Evolutionary conservation across 345 rosid genomes (phyloP), one percentile per base, ranked within the genome.

Genomic region (Mangifera indica): DNA sequence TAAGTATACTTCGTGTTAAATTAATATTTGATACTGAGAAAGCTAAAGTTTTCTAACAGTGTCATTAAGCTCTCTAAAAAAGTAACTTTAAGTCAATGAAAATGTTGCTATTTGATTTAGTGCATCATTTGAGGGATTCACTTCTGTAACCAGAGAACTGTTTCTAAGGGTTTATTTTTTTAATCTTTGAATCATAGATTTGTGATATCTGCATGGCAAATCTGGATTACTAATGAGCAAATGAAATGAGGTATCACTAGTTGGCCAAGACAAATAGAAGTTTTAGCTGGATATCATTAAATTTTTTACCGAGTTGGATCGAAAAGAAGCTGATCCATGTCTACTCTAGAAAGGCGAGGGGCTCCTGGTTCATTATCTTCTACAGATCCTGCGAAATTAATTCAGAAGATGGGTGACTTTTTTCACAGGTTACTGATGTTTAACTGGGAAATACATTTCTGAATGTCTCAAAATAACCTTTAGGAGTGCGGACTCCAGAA

Each of bases 231-330:
- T 51, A 29, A 68, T 37, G n/a, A 10, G 10, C 3, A 32, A 29
- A 57, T 42, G 49, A 49, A 56, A 14, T 22, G 52, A 0, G 10
- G 12, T 5, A 60, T 60, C 49, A 4, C 59, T 20, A 60, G 45
- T 12, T 32, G 21, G 3, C 32, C 34, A 32, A 60, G 49, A 32
- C 48, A 60, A 52, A 49, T 4, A n/a, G 48, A 45, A 60, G 49
- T 60, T 48, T 60, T 2, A 60, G 59, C 15, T 70, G 58, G 13
- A 25, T 69, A 55, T 69, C 40, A 57, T 44, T 63, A 18, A 40
- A 32, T 66, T 18, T 55, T 60, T 59, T 88, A 94, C 98, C 89
- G 81, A 62, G 86, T 76, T 10, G 93, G 87, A 65, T 88, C 92
- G 1, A 84, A 69, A 69, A 87, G 80, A 67, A 82, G 79, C 67